Base-by-base conservation (phyloP, 2,329 filamentous ascomycete species). In the Ophidiomyces ophidiicola region DNA sequence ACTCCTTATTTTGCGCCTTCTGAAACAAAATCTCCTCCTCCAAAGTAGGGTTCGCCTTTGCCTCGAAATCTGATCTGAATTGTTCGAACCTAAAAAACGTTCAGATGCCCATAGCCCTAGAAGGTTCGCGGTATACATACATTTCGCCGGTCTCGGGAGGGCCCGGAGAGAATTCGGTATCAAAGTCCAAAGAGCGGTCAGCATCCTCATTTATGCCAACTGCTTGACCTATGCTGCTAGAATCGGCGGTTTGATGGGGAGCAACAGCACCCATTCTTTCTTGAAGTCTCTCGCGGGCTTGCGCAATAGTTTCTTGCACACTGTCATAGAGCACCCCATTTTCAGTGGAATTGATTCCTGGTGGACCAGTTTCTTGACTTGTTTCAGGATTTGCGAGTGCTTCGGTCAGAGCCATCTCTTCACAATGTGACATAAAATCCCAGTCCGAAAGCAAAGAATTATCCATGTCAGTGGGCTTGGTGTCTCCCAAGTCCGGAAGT, bases 1-100 rank as follows among this genome's bases (percentile, higher is more conserved):
- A 17, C 15, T 44, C 37, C 15, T 41, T 32, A 20, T 30, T 36
- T 14, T 44, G 7, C 6, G 28, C 32, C 17, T 41, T 44, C 14
- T 36, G 21, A 6, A 41, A 44, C n/a, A 24, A 21, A 29, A 44
- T 29, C 18, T 15, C 11, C 19, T 35, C 33, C 25, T 41, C 33
- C n/a, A 41, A 4, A 6, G 6, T 44, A 3, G 42, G 42, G 12
- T 37, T 36, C 8, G 6, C 18, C 36, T 37, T 33, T 5, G 37
- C 32, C 20, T 41, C 33, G n/a, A 41, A 44, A 1, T 34, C 37
- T 6, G 8, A 18, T 29, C 30, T 41, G 8, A 35, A 11, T 11
- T 28, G 23, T 11, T 44, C 31, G 25, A 32, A 44, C 12, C 32
- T 44, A 18, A 11, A 6, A 11, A 21, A 2, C 2, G 15, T 20